A percentile compares a stretch with the other conserved stretches of the same genome.
Conservation (phyloP, 2,329 filamentous ascomycete genomes). For the Colletotrichum sansevieriae region DNA sequence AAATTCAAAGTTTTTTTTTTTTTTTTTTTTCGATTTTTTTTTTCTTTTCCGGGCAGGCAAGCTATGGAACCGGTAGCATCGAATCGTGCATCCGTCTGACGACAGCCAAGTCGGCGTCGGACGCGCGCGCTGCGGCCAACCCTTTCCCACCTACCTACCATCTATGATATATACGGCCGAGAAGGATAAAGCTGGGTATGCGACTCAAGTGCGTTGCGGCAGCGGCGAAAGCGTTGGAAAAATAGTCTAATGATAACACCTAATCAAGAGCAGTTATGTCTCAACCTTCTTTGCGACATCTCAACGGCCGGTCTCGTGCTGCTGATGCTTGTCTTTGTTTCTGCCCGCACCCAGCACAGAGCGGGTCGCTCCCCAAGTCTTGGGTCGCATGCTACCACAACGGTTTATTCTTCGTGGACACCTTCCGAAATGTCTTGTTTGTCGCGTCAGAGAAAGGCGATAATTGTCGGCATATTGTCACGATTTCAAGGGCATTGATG, state of each 20-base stretch:
- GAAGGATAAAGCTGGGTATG: conserved; percentile 11
- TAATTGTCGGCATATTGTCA: neutral
- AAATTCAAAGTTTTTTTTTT: neutral
- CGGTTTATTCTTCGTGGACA: conserved; percentile 2
- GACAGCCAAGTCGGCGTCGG: conserved; percentile 22
- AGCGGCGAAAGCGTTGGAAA: conserved; percentile 21
- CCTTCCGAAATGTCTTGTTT: conserved; percentile 9
- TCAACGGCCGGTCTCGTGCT: conserved; percentile 30
- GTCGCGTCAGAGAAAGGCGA: conserved; percentile 16
- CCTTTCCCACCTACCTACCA: conserved; percentile 6
- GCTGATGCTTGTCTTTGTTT: conserved; percentile 18
- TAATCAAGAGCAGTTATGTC: conserved; percentile 34
- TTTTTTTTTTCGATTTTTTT: conserved; percentile 3
- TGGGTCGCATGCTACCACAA: conserved; percentile 20
- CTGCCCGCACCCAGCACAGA: conserved; percentile 3
- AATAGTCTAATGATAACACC: conserved; percentile 29
- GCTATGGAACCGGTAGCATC: conserved; percentile 10
- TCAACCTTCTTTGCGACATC: conserved; percentile 37
- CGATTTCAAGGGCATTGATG: neutral
- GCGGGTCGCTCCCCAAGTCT: conserved; percentile 12
- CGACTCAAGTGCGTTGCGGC: neutral
- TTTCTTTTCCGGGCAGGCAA: conserved; percentile 3
- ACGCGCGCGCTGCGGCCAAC: conserved; percentile 14
- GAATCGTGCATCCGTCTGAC: conserved; percentile 3
- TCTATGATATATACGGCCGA: conserved; percentile 28